phyloP scores from a whole-genome alignment of 257 asterid genomes.

The Plantago elongata region DNA sequence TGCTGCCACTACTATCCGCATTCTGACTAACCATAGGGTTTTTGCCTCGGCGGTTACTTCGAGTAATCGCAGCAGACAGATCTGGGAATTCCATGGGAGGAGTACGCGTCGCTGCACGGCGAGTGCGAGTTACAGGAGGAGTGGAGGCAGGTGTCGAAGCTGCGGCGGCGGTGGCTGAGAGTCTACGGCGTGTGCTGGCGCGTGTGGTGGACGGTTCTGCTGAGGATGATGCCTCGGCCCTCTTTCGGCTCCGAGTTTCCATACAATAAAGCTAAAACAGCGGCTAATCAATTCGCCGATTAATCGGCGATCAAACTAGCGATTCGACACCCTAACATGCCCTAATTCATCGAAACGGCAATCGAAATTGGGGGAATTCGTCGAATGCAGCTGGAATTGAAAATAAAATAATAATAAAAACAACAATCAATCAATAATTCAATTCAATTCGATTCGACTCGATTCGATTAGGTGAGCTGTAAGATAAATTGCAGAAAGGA shows the following conservation, averaged over 20 bases:
- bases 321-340: constrained; percentile 47
- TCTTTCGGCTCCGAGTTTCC: constrained; percentile 99
- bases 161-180: constrained; percentile 39
- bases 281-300: constrained; percentile 69
- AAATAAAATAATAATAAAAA: not conserved
- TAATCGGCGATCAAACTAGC: constrained; percentile 71
- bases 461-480: not conserved
- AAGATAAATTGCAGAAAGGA: no score
- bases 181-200: constrained; percentile 73
- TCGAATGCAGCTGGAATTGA: constrained; percentile 23
- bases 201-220: constrained; percentile 81
- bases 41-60: constrained; percentile 82
- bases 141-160: constrained; percentile 10
- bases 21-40: constrained; percentile 33
- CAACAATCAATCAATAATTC: not conserved
- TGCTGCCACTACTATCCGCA: no score
- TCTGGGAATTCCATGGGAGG: constrained; percentile 69
- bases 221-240: constrained; percentile 99
- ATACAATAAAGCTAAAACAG: constrained; percentile 74
- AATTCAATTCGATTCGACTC: not conserved
- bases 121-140: constrained; percentile 61
- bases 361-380: constrained; percentile 26
- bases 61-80: constrained; percentile 65
- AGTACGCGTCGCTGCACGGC: constrained; percentile 46
- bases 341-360: constrained; percentile 33